Conservation (phyloP, 768 basidiomycete genomes). For the Boletus insuetus region DNA sequence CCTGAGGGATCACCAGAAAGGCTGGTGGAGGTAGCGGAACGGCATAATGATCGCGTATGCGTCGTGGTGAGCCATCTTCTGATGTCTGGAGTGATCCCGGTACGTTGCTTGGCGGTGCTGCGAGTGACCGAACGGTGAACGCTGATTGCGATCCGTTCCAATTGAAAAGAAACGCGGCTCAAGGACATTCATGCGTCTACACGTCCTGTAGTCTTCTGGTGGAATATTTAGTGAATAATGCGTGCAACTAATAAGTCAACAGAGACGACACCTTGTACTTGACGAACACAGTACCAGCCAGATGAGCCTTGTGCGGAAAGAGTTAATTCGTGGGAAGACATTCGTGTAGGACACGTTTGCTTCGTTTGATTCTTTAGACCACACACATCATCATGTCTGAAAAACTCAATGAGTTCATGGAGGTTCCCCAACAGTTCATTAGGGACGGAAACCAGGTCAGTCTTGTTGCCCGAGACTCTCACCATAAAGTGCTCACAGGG, state of each 20-base stretch:
- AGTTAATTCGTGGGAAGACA: slow-evolving; percentile 26
- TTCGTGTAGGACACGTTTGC: slow-evolving; percentile 29
- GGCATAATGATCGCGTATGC: slow-evolving; percentile 7
- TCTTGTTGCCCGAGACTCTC: not conserved
- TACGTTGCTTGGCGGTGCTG: slow-evolving; percentile 9
- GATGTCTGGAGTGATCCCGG: slow-evolving; percentile 11
- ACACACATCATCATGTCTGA: slow-evolving; percentile 69
- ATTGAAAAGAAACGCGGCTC: slow-evolving; percentile 34
- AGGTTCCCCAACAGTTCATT: slow-evolving; percentile 88
- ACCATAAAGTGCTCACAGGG: slow-evolving; percentile 9
- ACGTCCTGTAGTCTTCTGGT: slow-evolving; percentile 9
- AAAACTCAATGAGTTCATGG: slow-evolving; percentile 84
- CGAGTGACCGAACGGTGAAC: slow-evolving; percentile 22
- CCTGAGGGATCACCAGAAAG: slow-evolving; percentile 11
- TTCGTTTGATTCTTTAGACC: slow-evolving; percentile 7
- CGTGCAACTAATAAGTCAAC: not conserved
- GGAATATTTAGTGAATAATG: slow-evolving; percentile 2
- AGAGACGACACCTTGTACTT: slow-evolving; percentile 15
- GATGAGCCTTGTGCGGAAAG: not conserved
- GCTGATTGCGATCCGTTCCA: slow-evolving; percentile 28
- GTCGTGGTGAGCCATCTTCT: slow-evolving; percentile 21
- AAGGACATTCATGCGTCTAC: slow-evolving; percentile 62
- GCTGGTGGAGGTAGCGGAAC: not conserved
- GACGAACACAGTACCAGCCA: not conserved
- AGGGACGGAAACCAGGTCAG: slow-evolving; percentile 90